Base-by-base conservation (phyloP, 192 early-diverging fungal genomes). In the Funneliformis geosporum region DNA sequence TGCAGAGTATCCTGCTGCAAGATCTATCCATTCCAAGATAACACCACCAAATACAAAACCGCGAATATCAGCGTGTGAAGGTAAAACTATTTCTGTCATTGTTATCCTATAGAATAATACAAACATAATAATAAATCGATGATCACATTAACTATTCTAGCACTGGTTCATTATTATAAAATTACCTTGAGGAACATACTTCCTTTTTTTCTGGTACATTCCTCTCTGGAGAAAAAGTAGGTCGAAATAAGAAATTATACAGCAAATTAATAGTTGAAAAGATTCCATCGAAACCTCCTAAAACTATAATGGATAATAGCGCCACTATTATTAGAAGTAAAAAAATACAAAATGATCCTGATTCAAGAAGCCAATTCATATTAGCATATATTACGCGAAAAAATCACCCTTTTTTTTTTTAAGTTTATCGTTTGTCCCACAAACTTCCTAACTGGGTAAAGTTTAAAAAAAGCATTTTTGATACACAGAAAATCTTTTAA, bases 1-100 rank as follows among this genome's bases (percentile, higher is more conserved):
- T 43, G 91, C 91, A 7, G 92, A 87, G 38, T 87, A 85, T 60
- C 91, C 90, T 10, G 91, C 91, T 7, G 86, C 85, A 25, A 91
- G 85, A 83, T 92, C 91, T 21, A 93, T 92, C 91, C 91, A 92
- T 18, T 87, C 83, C 0, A 92, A 78, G 39, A 92, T 86, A n/a
- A 69, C 78, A 79, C 88, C 88, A 60, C 88, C 88, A 68, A 83
- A 86, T 11, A 87, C 83, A 46, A 85, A 83, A 46, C 88, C 88
- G 11, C 88, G 70, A 60, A 85, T 83, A 78, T 89, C 88, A n/a
- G 82, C 83, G 28, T 90, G 87, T 0, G 80, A 81, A 0, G 87
- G 86, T 18, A 85, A 75, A 39, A 89, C 83, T 12, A 90, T 80
- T 60, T 90, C 86, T 8, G 89, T 90, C 86, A 89, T 89, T 21